A percentile compares a stretch with the other conserved stretches of the same genome.
Conservation (phyloP, 371 early-diverging fungal genomes). For the Circinella minor region DNA sequence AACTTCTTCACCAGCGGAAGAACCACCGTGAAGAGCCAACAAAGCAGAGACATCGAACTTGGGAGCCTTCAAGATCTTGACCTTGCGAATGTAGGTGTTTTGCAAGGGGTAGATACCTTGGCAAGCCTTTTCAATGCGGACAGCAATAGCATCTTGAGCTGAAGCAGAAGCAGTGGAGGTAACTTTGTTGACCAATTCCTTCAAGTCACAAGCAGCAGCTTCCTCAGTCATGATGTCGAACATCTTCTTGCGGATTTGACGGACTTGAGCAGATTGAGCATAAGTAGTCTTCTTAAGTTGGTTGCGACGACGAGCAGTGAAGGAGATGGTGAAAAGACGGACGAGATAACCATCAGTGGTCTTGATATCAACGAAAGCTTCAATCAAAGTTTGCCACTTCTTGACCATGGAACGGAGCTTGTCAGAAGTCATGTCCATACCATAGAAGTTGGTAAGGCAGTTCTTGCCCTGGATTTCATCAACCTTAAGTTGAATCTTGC, state of each 20-base stretch:
- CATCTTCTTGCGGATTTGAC: conserved; percentile 99
- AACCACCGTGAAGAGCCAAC: conserved; percentile 93
- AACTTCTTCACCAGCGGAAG: conserved; percentile 83
- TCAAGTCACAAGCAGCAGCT: conserved; percentile 90
- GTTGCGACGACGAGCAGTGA: conserved; percentile 96
- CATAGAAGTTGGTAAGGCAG: conserved; percentile 99
- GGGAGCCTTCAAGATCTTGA: conserved; percentile 99
- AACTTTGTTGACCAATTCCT: conserved; percentile 98
- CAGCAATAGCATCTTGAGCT: conserved; percentile 85
- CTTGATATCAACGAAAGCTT: conserved; percentile 98
- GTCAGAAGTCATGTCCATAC: conserved; percentile 99
- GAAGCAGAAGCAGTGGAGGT: conserved; percentile 61
- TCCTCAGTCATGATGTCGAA: conserved; percentile 98
- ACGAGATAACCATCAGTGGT: conserved; percentile 99
- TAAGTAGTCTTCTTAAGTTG: conserved; percentile 99
- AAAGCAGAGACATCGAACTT: conserved; percentile 96
- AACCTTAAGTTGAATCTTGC: conserved; percentile 98
- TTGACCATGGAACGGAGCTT: conserved; percentile 99
- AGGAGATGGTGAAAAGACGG: conserved; percentile 97
- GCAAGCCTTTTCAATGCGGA: conserved; percentile 97
- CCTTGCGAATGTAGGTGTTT: conserved; percentile 98
- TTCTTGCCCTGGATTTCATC: conserved; percentile 99
- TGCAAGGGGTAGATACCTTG: conserved; percentile 99
- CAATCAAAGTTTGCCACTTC: conserved; percentile 99
- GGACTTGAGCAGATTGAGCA: conserved; percentile 97